A percentile compares a stretch with the other conserved stretches of the same genome.
These are phyloP conservation scores for Pestalotiopsis sp. DNA, from an alignment of 2,329 filamentous ascomycete genomes.

Conservation along the genomic window DNA sequence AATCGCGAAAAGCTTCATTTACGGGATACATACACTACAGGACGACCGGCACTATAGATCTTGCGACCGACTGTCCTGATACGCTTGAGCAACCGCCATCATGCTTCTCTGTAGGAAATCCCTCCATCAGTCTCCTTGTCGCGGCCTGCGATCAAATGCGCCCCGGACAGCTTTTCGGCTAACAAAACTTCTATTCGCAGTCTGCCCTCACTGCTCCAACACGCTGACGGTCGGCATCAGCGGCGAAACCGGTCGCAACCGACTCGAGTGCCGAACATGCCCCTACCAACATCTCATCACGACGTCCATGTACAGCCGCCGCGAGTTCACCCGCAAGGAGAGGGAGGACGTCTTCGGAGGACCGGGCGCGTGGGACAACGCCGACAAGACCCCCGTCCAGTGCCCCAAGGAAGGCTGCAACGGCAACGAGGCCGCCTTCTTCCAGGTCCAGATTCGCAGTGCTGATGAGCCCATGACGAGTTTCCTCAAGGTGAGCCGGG, in stretches of 20 bases:
- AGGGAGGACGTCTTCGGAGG: slow-evolving; percentile 90
- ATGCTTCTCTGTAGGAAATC: slow-evolving; percentile 18
- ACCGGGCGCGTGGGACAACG: slow-evolving; percentile 86
- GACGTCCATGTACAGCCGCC: slow-evolving; percentile 78
- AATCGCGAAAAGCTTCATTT: slow-evolving; percentile 5
- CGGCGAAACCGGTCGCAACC: slow-evolving; percentile 65
- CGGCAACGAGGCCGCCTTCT: slow-evolving; percentile 86
- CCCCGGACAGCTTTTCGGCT: neutral
- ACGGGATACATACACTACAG: neutral
- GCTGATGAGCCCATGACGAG: slow-evolving; percentile 98
- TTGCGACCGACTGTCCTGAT: neutral
- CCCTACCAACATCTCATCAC: slow-evolving; percentile 88
- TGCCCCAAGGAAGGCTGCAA: slow-evolving; percentile 82
- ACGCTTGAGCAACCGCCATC: neutral
- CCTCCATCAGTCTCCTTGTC: neutral
- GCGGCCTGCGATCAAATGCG: slow-evolving; percentile 23
- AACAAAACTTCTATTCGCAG: slow-evolving; percentile 40
- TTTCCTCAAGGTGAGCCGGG: slow-evolving; percentile 76
- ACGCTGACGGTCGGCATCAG: slow-evolving; percentile 72
- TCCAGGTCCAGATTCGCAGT: slow-evolving; percentile 95
- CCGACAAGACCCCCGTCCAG: slow-evolving; percentile 80
- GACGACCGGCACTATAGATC: neutral
- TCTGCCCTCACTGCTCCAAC: slow-evolving; percentile 85
- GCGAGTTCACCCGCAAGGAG: slow-evolving; percentile 84
- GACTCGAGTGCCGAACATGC: slow-evolving; percentile 93